A percentile compares a stretch with the other conserved stretches of the same genome.
These are phyloP conservation scores for Globisporangium mamillatum DNA, from an alignment of 352 stramenopile genomes.

Conservation along the genomic window DNA sequence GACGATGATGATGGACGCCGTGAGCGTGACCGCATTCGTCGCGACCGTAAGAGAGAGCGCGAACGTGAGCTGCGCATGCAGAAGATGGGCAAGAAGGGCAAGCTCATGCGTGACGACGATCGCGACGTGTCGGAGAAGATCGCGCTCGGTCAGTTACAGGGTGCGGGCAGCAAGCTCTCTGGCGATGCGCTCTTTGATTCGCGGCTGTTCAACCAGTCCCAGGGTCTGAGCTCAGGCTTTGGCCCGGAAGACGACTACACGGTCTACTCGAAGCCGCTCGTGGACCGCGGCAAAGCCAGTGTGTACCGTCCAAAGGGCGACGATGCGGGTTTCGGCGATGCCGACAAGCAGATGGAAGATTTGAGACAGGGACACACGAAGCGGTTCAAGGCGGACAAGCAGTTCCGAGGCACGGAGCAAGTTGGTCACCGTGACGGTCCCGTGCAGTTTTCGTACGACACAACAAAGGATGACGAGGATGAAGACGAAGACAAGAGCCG, in stretches of 20 bases:
- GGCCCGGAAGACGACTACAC: slow-evolving; percentile 98
- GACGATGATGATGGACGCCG: slow-evolving; percentile 38
- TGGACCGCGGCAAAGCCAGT: slow-evolving; percentile 88
- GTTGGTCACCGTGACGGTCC: slow-evolving; percentile 66
- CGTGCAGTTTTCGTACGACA: slow-evolving; percentile 86
- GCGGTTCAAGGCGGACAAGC: slow-evolving; percentile 88
- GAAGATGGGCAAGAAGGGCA: slow-evolving; percentile 89
- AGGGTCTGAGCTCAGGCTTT: slow-evolving; percentile 95
- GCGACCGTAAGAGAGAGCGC: slow-evolving; percentile 94
- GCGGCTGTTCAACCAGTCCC: slow-evolving; percentile 97
- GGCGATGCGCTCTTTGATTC: slow-evolving; percentile 95
- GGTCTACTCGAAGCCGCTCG: slow-evolving; percentile 97
- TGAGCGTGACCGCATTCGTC: slow-evolving; percentile 81
- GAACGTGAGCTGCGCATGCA: slow-evolving; percentile 95
- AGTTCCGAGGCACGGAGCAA: slow-evolving; percentile 84
- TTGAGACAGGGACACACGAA: slow-evolving; percentile 81
- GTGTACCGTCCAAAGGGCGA: slow-evolving; percentile 90
- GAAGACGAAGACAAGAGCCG: slow-evolving; percentile 16
- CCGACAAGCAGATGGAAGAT: slow-evolving; percentile 89
- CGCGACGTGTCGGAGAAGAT: slow-evolving; percentile 99
- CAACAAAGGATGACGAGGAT: slow-evolving; percentile 39
- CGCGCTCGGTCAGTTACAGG: slow-evolving; percentile 95
- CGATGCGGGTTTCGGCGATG: slow-evolving; percentile 78
- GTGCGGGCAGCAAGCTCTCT: slow-evolving; percentile 70
- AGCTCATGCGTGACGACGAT: slow-evolving; percentile 93